Evolutionary conservation across 1,139 yeast species (phyloP).

Genomic region (Yamadazyma atlantica): DNA sequence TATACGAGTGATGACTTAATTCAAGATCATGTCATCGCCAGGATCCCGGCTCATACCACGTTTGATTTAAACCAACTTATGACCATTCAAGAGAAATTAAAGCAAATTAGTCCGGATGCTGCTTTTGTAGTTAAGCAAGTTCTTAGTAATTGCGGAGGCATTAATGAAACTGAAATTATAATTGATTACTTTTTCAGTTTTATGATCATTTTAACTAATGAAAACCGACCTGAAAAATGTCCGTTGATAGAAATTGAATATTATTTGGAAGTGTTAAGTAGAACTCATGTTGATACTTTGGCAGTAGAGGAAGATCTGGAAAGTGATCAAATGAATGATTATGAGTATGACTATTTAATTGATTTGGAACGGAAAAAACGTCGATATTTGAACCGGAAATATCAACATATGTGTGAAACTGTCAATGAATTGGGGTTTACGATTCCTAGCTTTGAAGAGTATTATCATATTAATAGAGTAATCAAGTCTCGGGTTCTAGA

Average conservation of each 20-base stretch:
- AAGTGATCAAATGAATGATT: slow-evolving; percentile 5
- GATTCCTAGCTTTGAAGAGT: slow-evolving; percentile 24
- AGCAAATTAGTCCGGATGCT: slow-evolving; percentile 19
- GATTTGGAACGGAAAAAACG: slow-evolving; percentile 16
- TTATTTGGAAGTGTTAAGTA: slow-evolving; percentile 28
- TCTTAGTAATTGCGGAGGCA: slow-evolving; percentile 18
- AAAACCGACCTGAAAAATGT: slow-evolving; percentile 4
- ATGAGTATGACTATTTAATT: slow-evolving; percentile 12
- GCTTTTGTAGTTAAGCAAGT: slow-evolving; percentile 23
- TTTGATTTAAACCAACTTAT: slow-evolving; percentile 33
- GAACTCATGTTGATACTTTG: slow-evolving; percentile 17
- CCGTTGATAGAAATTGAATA: slow-evolving; percentile 16
- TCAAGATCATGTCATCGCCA: slow-evolving; percentile 24
- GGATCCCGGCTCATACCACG: slow-evolving; percentile 32
- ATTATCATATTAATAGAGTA: slow-evolving; percentile 47
- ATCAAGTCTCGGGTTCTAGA: slow-evolving; percentile 60
- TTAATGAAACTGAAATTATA: slow-evolving; percentile 31
- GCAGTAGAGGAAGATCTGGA: slow-evolving; percentile 3
- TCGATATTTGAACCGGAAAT: slow-evolving; percentile 14
- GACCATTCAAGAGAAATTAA: slow-evolving; percentile 22
- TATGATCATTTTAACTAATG: slow-evolving; percentile 10
- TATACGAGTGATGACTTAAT: slow-evolving; percentile 15
- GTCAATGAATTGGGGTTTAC: slow-evolving; percentile 12
- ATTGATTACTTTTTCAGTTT: slow-evolving; percentile 28
- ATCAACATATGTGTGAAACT: slow-evolving; percentile 11